Conservation (phyloP, 106 monocot species). For the Vanilla planifolia region DNA sequence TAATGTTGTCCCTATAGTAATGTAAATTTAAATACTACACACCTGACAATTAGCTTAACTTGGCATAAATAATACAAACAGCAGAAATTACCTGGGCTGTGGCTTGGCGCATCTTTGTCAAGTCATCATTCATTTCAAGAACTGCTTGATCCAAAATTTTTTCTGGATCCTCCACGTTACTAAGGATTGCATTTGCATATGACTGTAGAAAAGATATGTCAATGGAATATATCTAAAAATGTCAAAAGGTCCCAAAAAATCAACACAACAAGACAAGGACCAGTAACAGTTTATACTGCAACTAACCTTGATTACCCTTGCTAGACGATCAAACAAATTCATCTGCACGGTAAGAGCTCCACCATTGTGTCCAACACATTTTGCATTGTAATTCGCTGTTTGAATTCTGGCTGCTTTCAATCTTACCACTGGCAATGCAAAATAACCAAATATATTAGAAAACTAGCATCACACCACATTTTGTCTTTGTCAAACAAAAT, state of each 20-base stretch:
- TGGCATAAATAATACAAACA: conserved; percentile 3
- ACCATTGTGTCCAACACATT: conserved; percentile 29
- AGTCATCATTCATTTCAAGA: conserved; percentile 95
- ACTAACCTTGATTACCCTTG: conserved; percentile 80
- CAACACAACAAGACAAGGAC: not conserved
- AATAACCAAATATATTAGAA: too few relatives aligned
- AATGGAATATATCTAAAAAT: conserved; percentile 6
- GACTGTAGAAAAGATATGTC: conserved; percentile 41
- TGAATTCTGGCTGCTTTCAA: conserved; percentile 32
- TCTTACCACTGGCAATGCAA: conserved; percentile 22
- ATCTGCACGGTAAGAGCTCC: conserved; percentile 62
- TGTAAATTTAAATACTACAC: too few relatives aligned
- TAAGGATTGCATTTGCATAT: conserved; percentile 91
- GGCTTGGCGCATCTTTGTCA: conserved; percentile 95
- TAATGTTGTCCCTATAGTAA: too few relatives aligned
- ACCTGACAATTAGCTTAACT: too few relatives aligned
- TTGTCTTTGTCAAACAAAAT: too few relatives aligned
- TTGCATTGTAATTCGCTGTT: conserved; percentile 29
- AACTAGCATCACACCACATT: too few relatives aligned
- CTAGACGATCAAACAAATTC: conserved; percentile 82
- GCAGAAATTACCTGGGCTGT: conserved; percentile 72
- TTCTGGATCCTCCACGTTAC: conserved; percentile 91
- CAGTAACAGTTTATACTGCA: not conserved
- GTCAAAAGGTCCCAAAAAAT: too few relatives aligned
- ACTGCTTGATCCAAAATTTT: conserved; percentile 97